These are phyloP conservation scores for Quercus alba DNA, from an alignment of 306 rosid genomes.

Conservation along the genomic window DNA sequence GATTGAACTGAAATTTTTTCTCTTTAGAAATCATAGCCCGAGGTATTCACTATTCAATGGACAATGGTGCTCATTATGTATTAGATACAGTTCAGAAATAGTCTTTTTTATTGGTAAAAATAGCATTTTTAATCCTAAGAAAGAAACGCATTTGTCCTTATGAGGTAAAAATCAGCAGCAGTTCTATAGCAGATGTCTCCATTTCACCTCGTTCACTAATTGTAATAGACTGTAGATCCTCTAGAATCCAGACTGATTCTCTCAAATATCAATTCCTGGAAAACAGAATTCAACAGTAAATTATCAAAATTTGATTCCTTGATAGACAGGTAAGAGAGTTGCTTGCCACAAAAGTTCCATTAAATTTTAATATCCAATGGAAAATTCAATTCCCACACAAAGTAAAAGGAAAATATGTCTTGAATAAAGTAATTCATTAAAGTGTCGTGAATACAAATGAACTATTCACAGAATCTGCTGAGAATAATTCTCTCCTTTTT, in stretches of 20 bases:
- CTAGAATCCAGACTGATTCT: not conserved
- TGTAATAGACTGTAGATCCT: constrained; percentile 3
- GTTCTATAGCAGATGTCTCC: not conserved
- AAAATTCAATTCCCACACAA: not conserved
- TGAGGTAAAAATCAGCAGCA: not conserved
- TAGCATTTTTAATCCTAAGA: not conserved
- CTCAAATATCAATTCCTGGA: constrained; percentile 2
- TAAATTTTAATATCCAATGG: not conserved
- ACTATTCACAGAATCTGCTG: too few relatives aligned
- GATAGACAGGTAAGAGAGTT: not conserved
- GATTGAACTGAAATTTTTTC: too few relatives aligned
- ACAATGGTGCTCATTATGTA: too few relatives aligned
- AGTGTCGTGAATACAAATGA: too few relatives aligned
- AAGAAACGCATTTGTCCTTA: not conserved
- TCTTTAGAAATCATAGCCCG: too few relatives aligned
- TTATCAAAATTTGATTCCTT: not conserved
- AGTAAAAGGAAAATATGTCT: not conserved
- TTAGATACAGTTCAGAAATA: too few relatives aligned
- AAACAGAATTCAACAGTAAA: not conserved
- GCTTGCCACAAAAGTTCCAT: not conserved
- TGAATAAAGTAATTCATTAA: not conserved
- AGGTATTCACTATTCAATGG: too few relatives aligned
- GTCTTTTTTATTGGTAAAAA: too few relatives aligned
- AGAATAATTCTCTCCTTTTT: too few relatives aligned
- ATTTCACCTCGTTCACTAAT: not conserved